These are phyloP conservation scores for Globisporangium parvum DNA, from an alignment of 352 stramenopile species.

Conservation along the genomic window DNA sequence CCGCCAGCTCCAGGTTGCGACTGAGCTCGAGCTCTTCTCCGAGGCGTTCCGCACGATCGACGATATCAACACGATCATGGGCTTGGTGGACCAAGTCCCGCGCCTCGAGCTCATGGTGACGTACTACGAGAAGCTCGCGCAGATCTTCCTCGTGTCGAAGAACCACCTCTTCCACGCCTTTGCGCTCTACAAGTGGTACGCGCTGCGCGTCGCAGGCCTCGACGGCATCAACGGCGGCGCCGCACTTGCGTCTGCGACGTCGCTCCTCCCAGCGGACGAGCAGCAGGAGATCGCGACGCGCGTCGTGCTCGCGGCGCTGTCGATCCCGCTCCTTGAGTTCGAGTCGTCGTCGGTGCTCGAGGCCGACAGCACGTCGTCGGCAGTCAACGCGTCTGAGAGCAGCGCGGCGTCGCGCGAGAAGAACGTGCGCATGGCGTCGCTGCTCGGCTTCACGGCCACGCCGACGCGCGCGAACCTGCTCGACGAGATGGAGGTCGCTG, in stretches of 20 bases:
- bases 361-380: constrained; percentile 49
- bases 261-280: constrained; percentile 69
- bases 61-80: constrained; percentile 98
- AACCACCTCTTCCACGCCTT: constrained; percentile 98
- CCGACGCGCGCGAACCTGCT: constrained; percentile 90
- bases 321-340: constrained; percentile 86
- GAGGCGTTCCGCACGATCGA: constrained; percentile 98
- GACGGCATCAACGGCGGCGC: constrained; percentile 37
- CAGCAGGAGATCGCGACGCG: constrained; percentile 84
- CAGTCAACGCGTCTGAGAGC: constrained; percentile 28
- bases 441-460: constrained; percentile 86
- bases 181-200: constrained; percentile 95
- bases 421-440: constrained; percentile 90
- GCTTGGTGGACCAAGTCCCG: constrained; percentile 77
- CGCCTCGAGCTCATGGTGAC: constrained; percentile 94
- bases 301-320: constrained; percentile 91
- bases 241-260: constrained; percentile 27
- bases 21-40: constrained; percentile 93
- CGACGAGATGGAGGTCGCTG: constrained; percentile 79
- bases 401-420: constrained; percentile 83
- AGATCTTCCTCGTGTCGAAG: constrained; percentile 96
- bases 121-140: constrained; percentile 97
- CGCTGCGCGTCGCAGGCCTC: constrained; percentile 88
- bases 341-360: constrained; percentile 53
- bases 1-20: constrained; percentile 94